Base-by-base conservation (phyloP, 495 filamentous ascomycete genomes). In the Astrothelium subdiscretum region DNA sequence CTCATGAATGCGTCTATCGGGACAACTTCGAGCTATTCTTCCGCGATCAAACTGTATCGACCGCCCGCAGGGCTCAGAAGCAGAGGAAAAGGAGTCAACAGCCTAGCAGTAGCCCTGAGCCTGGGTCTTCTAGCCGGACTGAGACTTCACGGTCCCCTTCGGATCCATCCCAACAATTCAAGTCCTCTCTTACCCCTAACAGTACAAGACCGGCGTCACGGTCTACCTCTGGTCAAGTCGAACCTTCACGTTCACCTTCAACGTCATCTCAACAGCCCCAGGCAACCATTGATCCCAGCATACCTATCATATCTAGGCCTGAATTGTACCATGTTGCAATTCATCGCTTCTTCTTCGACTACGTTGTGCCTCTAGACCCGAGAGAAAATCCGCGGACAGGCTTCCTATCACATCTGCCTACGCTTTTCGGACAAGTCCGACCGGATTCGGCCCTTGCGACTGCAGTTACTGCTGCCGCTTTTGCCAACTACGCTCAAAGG, bases 21-120 rank as follows among this genome's bases (percentile, higher is more conserved):
- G 64, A 69, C 35, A 59, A 61, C 20, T 52, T 59, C 31, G 67
- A 66, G 18, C 57, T 69, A 2, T 40, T 66, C 3, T 69, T 66
- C 44, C 62, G 64, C 13, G 66, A 69, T 32, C 62, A 66, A 59
- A 66, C 64, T 11, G 62, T 62, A 32, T 43, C 61, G 38, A 65
- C 67, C 40, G 67, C 64, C 11, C 64, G 63, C 31, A 64, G 62
- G 31, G 64, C 67, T 27, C 64, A 69, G 42, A 62, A 66, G 3
- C 59, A 60, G 64, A 59, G 67, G 11, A 64, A 65, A 48, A 59
- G 67, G 40, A 26, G 61, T 24, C 63, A 68, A 48, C 59, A 59
- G 13, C 20, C 32, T 0, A 24, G 35, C 26, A 20, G 15, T 10
- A 61, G 57, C 48, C 48, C 48, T 26, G 48, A 29, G n/a, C 43